Percentiles rank a stretch among this genome's conserved stretches.
phyloP scores from a whole-genome alignment of 176 grass and related monocot genomes.

The Oryza nivara region DNA sequence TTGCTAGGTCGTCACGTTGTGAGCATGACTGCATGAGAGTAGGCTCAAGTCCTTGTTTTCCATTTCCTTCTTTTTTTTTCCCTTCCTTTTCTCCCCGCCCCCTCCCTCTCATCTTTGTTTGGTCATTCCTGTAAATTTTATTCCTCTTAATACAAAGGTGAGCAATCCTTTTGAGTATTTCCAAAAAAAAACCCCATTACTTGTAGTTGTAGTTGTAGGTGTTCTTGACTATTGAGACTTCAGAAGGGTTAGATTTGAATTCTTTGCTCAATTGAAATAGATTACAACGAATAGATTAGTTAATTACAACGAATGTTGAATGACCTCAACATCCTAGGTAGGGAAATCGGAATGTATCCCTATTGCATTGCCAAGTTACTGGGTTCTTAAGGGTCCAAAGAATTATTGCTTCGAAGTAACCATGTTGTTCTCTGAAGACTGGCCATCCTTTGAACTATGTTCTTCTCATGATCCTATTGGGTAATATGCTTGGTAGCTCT shows the following conservation, averaged over 20 bases:
- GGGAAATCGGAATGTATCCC: not conserved
- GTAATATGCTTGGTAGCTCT: not conserved
- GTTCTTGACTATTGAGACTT: not conserved
- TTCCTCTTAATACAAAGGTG: too few relatives aligned
- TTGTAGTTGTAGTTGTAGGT: not conserved
- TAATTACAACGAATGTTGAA: too few relatives aligned
- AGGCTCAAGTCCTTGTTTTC: too few relatives aligned
- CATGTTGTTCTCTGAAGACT: not conserved
- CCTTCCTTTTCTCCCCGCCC: too few relatives aligned
- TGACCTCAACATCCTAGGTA: too few relatives aligned
- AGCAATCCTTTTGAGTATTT: too few relatives aligned
- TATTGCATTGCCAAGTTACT: not conserved
- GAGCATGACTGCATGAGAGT: too few relatives aligned
- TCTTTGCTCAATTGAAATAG: not conserved
- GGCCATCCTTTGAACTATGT: not conserved
- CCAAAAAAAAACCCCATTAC: not conserved
- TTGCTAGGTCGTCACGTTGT: too few relatives aligned
- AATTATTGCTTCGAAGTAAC: constrained; percentile 7
- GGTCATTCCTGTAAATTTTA: too few relatives aligned
- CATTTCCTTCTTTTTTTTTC: too few relatives aligned
- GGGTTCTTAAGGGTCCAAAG: not conserved
- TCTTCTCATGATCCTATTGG: not conserved
- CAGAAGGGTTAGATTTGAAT: not conserved
- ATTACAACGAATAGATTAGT: too few relatives aligned
- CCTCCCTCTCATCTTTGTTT: too few relatives aligned